Evolutionary conservation across 495 filamentous ascomycete genomes (phyloP), one percentile per base, ranked within the genome.

Genomic region (Lasiosphaeria miniovina): DNA sequence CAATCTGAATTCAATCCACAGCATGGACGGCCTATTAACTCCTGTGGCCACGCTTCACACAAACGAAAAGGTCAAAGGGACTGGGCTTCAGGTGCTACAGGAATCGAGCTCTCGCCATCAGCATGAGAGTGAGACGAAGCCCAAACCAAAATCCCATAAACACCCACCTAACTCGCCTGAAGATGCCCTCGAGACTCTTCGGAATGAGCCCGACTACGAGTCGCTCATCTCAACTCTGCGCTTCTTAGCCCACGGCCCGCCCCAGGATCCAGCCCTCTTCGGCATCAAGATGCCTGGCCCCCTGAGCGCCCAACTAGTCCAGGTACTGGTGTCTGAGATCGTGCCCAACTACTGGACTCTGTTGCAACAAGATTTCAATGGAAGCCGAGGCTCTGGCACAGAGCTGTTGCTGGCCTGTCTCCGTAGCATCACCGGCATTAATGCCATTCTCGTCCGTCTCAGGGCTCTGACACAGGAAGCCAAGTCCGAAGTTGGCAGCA

Each of bases 331-430:
- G 58, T 84, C 76, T 40, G 82, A 82, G 40, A 89, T 87, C 43
- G 76, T 93, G 6, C 87, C 89, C 5, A 86, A 90, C 63, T 91
- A 89, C 71, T 96, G 92, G 92, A 59, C 74, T n/a, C 61, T 81
- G 35, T 62, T 91, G 34, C 71, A 78, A 56, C 74, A 79, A 60
- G 76, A 77, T 55, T 74, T 74, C 12, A 64, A 54, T 10, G 52
- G 65, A 36, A 38, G 46, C 31, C 58, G 60, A 35, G 58, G 60
- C 14, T 63, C 65, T 0, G 71, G 72, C 1, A 51, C 77, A 7
- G 66, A 62, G 14, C 67, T 82, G 4, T 69, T 98, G 12, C 56
- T 90, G 6, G 74, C 75, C 66, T 93, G 88, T 67, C 75, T 98
- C 3, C 80, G 80, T 55, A 95, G 87, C 60, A 74, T 91, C 35